These are phyloP conservation scores for Pseudozyma sp. DNA, from an alignment of 1,284 basidiomycete genomes.

Conservation along the genomic window DNA sequence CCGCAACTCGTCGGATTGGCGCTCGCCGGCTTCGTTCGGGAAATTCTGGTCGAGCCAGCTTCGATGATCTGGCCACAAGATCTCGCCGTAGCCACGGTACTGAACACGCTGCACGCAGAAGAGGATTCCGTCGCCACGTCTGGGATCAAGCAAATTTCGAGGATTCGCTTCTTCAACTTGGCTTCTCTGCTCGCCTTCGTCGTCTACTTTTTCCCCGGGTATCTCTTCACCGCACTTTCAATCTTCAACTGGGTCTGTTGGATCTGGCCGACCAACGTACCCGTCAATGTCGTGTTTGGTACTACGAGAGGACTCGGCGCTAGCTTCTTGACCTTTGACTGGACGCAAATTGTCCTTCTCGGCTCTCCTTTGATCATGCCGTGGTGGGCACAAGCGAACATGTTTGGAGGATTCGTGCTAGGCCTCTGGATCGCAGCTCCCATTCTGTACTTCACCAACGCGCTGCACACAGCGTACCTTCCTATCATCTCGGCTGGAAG, in stretches of 20 bases:
- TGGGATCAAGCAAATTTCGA: conserved; percentile 70
- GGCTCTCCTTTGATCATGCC: conserved; percentile 55
- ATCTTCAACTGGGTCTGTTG: conserved; percentile 62
- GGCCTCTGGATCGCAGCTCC: conserved; percentile 56
- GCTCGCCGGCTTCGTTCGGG: conserved; percentile 50
- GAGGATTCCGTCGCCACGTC: conserved; percentile 23
- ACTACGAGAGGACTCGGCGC: conserved; percentile 47
- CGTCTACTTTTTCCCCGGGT: conserved; percentile 74
- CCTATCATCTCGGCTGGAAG: conserved; percentile 55
- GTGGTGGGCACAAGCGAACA: conserved; percentile 59
- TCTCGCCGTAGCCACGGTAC: conserved; percentile 54
- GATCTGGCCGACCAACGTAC: conserved; percentile 59
- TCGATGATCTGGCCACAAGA: conserved; percentile 65
- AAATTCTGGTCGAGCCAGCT: conserved; percentile 57
- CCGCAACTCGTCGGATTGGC: conserved; percentile 69
- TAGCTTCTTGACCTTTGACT: conserved; percentile 59
- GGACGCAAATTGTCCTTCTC: conserved; percentile 52
- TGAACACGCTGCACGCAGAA: conserved; percentile 60
- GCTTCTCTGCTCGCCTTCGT: conserved; percentile 74
- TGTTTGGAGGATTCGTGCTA: conserved; percentile 53
- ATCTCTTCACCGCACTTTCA: conserved; percentile 58
- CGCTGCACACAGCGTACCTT: conserved; percentile 50
- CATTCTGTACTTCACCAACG: conserved; percentile 58
- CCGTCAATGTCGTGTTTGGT: conserved; percentile 62
- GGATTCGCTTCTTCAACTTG: conserved; percentile 48